Evolutionary conservation across 352 stramenopile genomes (phyloP).

Genomic region (Phytophthora sojae): DNA sequence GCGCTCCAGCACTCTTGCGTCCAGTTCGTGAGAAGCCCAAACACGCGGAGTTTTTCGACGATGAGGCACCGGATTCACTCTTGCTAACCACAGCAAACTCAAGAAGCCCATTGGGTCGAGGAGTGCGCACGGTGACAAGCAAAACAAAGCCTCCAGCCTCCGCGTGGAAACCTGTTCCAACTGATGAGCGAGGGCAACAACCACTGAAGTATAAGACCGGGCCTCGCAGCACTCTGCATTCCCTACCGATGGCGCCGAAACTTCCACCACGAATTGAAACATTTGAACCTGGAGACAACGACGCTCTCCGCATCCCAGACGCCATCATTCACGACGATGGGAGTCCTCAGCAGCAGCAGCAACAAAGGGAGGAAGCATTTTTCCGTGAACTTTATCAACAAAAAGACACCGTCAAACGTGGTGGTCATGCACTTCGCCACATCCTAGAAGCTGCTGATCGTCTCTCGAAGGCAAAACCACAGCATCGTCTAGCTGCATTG

Average conservation of each 20-base stretch:
- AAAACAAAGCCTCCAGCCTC: conserved; percentile 56
- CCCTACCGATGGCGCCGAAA: conserved; percentile 52
- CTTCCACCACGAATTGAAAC: conserved; percentile 69
- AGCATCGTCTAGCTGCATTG: conserved; percentile 54
- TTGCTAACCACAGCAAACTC: conserved; percentile 14
- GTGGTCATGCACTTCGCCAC: conserved; percentile 68
- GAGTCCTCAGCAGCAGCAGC: conserved; percentile 27
- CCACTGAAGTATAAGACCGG: conserved; percentile 27
- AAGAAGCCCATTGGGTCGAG: conserved; percentile 8
- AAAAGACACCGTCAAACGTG: conserved; percentile 45
- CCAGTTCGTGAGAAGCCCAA: conserved; percentile 64
- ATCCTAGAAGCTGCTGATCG: conserved; percentile 71
- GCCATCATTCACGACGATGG: conserved; percentile 15
- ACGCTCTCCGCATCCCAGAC: conserved; percentile 35
- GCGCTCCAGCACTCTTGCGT: conserved; percentile 71
- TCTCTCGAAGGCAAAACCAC: conserved; percentile 51
- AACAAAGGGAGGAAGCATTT: conserved; percentile 70
- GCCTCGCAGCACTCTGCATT: conserved; percentile 38
- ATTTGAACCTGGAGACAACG: conserved; percentile 51
- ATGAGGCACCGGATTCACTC: conserved; percentile 50
- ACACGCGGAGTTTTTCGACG: conserved; percentile 41
- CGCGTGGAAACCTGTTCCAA: conserved; percentile 68
- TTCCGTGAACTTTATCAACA: conserved; percentile 77
- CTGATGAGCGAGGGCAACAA: conserved; percentile 20
- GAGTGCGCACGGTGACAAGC: neutral